Percentiles rank a stretch among this genome's conserved stretches.
Evolutionary conservation across 192 early-diverging fungal genomes (phyloP).

Genomic region (Coemansia sp.): DNA sequence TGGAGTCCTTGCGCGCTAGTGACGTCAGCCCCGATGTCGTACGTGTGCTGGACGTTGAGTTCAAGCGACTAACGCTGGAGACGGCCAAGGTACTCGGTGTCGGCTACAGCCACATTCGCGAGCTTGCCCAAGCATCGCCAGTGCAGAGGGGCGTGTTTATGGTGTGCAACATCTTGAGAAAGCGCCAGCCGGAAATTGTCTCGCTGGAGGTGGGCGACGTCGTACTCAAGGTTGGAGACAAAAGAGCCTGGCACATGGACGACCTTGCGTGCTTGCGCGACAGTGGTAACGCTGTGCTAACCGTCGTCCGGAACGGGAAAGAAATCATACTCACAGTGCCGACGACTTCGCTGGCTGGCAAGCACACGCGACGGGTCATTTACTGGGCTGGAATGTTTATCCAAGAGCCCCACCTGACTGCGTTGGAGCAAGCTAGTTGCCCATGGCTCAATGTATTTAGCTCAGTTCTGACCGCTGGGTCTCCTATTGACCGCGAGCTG

Average conservation of each 20-base stretch:
- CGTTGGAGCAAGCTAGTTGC: conserved; percentile 13
- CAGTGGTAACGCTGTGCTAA: conserved; percentile 14
- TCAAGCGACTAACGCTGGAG: conserved; percentile 6
- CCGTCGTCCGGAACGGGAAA: conserved; percentile 22
- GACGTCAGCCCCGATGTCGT: conserved; percentile 6
- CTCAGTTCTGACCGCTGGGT: not conserved
- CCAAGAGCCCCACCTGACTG: conserved; percentile 30
- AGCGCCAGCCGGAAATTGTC: not conserved
- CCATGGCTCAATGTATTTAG: conserved; percentile 19
- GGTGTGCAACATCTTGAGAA: conserved; percentile 9
- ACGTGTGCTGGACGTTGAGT: conserved; percentile 32
- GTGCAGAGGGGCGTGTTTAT: conserved; percentile 5
- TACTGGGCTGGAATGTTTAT: conserved; percentile 34
- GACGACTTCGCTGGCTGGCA: conserved; percentile 9
- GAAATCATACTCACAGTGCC: conserved; percentile 19
- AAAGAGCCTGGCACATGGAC: conserved; percentile 13
- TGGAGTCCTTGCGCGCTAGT: not conserved
- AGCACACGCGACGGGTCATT: conserved; percentile 19
- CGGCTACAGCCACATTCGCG: conserved; percentile 1
- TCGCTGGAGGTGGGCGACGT: conserved; percentile 35
- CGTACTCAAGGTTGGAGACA: conserved; percentile 18
- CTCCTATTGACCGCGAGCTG: not conserved
- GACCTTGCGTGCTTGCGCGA: conserved; percentile 23
- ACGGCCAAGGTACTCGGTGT: conserved; percentile 25
- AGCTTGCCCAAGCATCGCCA: not conserved